Evolutionary conservation across 345 rosid species (phyloP), one percentile per base, ranked within the genome.

Genomic region (Hibiscus tridactylites): DNA sequence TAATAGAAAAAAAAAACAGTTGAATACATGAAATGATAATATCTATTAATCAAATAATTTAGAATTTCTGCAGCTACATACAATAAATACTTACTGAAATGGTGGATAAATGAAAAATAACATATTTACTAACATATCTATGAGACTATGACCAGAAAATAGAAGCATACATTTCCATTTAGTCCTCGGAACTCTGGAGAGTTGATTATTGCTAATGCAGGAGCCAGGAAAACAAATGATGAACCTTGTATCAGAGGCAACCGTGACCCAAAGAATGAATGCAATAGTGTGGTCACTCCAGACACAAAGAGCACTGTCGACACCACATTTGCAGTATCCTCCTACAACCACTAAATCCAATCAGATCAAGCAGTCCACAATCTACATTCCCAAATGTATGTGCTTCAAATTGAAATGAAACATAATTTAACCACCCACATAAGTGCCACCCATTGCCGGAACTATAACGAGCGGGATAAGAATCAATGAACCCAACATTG

Each of bases 381-480:
- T 50, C 24, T n/a, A 72, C 24, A 19, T 7, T 42, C 68, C 37
- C 29, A 72, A n/a, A 49, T 17, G 1, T 4, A 17, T n/a, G 17
- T 21, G 8, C 64, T 70, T 56, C 62, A 39, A 59, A 71, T 63
- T 3, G 12, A 52, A 54, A 31, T 53, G 65, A 52, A 63, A 24
- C 64, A 53, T 19, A 33, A 49, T 33, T 72, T 21, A 78, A 74
- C 29, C 57, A 84, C 97, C 88, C 86, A 95, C 99, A 24, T 88
- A 86, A 61, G 83, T 78, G 71, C 97, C 99, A 80, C 99, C 97
- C 99, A 95, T 95, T 57, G 99, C 97, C 64, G 99, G 99, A 85
- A 90, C 97, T 47, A 95, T 85, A 79, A 95, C 93, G 0, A 89
- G 89, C 16, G 99, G 99, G 83, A 90, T 86, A 73, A 94, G 88